These are phyloP conservation scores for Eutrema yunnanense DNA, from an alignment of 345 rosid genomes.

Conservation along the genomic window DNA sequence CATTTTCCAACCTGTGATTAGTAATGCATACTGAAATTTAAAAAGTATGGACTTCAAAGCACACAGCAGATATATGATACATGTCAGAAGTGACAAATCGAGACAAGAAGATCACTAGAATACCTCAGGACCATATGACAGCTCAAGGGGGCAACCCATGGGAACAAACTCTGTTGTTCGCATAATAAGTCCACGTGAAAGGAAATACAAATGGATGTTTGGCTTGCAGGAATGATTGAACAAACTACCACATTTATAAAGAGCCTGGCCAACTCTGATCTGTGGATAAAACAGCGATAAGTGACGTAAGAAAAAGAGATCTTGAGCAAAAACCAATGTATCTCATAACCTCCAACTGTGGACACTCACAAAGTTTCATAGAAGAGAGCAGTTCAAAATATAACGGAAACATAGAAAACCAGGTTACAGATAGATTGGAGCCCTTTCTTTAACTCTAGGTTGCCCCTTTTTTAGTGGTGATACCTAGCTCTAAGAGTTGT, in stretches of 20 bases:
- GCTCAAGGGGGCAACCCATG: conserved; percentile 60
- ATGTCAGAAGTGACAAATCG: not conserved
- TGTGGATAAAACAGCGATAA: conserved; percentile 23
- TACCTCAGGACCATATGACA: conserved; percentile 92
- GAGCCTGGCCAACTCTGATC: conserved; percentile 81
- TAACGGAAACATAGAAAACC: not conserved
- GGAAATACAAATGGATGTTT: conserved; percentile 78
- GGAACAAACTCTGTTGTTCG: conserved; percentile 57
- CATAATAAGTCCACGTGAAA: conserved; percentile 62
- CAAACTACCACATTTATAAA: conserved; percentile 61
- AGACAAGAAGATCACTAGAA: not conserved
- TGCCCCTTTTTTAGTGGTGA: not conserved
- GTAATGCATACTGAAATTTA: not conserved
- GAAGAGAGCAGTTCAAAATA: not conserved
- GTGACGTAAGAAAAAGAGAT: not conserved
- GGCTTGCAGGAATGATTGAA: conserved; percentile 94
- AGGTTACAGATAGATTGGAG: not conserved
- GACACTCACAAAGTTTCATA: not conserved
- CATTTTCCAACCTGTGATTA: conserved; percentile 66
- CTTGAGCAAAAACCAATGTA: not conserved
- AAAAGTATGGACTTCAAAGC: not conserved
- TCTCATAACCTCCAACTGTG: not conserved
- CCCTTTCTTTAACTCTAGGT: not conserved
- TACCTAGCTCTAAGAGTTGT: not conserved
- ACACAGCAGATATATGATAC: not conserved